Conservation (phyloP, 148 eudicot species). For the Pharnaceum exiguum region DNA sequence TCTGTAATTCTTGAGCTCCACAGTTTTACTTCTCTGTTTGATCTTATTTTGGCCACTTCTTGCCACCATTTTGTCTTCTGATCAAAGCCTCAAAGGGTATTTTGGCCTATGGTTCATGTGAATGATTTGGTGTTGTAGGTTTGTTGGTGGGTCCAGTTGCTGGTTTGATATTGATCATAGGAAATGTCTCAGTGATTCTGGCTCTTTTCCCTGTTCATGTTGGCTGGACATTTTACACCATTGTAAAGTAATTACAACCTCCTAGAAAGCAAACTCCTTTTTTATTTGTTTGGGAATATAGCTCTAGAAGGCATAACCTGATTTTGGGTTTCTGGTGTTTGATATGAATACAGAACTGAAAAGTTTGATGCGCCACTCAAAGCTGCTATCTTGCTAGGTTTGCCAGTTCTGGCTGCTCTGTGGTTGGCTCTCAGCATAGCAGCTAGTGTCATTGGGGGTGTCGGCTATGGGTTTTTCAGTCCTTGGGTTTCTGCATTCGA, state of each 20-base stretch:
- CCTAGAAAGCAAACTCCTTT: neutral
- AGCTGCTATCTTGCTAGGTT: conserved; percentile 63
- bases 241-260: conserved; percentile 54
- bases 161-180: conserved; percentile 60
- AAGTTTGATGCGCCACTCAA: conserved; percentile 76
- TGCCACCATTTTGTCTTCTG: neutral
- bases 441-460: conserved; percentile 78
- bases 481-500: conserved; percentile 95
- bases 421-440: conserved; percentile 82
- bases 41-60: neutral
- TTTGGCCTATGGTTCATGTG: neutral
- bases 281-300: neutral
- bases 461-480: conserved; percentile 93
- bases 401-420: conserved; percentile 74
- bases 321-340: conserved; percentile 4
- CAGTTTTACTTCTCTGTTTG: no score
- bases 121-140: conserved; percentile 36
- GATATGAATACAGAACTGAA: conserved; percentile 40
- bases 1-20: no score
- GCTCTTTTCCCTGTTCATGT: conserved; percentile 82
- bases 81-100: no score
- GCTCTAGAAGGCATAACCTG: conserved; percentile 8
- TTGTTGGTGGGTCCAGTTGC: conserved; percentile 91
- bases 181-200: conserved; percentile 76
- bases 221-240: conserved; percentile 72